These are phyloP conservation scores for Aureobasidium leucospermi DNA, from an alignment of 2,329 filamentous ascomycete genomes.

Conservation along the genomic window DNA sequence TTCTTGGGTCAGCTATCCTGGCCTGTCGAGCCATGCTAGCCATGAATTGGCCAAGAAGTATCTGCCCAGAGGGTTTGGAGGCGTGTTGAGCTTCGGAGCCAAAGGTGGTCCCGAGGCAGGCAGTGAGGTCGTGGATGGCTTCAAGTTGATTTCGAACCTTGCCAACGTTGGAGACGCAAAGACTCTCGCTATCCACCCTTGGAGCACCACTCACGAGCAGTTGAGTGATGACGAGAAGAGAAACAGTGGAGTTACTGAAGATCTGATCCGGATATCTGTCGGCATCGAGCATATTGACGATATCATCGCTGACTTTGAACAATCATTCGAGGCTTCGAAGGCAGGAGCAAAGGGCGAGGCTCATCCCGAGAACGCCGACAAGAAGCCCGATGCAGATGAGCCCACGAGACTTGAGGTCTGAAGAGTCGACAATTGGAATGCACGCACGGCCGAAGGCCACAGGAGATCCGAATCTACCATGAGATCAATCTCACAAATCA, in stretches of 20 bases:
- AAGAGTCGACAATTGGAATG: not conserved
- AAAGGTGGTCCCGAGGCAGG: constrained; percentile 82
- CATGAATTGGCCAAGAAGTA: constrained; percentile 82
- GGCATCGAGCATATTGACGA: constrained; percentile 96
- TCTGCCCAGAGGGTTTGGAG: constrained; percentile 74
- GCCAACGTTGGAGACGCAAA: constrained; percentile 96
- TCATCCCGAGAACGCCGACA: constrained; percentile 33
- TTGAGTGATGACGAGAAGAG: constrained; percentile 73
- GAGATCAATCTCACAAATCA: too few species aligned
- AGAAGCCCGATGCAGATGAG: constrained; percentile 20
- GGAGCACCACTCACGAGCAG: constrained; percentile 93
- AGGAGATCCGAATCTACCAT: too few species aligned
- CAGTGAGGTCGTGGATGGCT: constrained; percentile 81
- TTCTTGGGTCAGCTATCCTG: constrained; percentile 89
- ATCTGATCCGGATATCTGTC: constrained; percentile 89
- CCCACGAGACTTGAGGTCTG: constrained; percentile 19
- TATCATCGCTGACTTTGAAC: constrained; percentile 91
- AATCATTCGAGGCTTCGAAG: constrained; percentile 61
- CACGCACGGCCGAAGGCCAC: too few species aligned
- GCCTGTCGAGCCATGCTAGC: constrained; percentile 71
- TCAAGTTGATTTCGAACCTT: constrained; percentile 91
- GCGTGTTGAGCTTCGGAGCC: constrained; percentile 87
- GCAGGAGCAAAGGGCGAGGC: not conserved
- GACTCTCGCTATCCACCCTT: constrained; percentile 89
- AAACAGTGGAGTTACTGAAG: constrained; percentile 77